Percentiles rank a stretch among this genome's conserved stretches.
These are phyloP conservation scores for Sanghuangporus weigelae DNA, from an alignment of 1,284 basidiomycete genomes.

Conservation along the genomic window DNA sequence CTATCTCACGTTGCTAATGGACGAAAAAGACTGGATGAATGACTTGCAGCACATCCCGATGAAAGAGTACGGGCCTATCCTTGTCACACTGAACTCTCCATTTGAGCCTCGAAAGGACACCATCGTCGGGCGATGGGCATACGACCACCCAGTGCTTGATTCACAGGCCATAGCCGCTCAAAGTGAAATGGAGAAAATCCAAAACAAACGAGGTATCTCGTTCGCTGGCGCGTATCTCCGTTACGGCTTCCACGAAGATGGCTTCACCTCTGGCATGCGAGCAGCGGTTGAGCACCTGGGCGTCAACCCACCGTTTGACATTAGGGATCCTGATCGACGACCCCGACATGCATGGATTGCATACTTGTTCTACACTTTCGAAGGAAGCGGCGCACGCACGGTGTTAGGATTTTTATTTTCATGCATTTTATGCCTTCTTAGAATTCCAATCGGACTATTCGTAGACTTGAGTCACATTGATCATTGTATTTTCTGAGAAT, in stretches of 20 bases:
- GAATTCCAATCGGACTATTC: constrained; percentile 1
- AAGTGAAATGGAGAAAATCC: constrained; percentile 48
- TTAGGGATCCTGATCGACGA: constrained; percentile 24
- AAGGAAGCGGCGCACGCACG: constrained; percentile 25
- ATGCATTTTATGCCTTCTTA: constrained; percentile 16
- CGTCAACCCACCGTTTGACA: constrained; percentile 27
- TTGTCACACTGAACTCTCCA: constrained; percentile 77
- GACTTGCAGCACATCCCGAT: constrained; percentile 66
- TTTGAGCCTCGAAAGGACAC: constrained; percentile 51
- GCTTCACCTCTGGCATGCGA: constrained; percentile 61
- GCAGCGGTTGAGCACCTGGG: constrained; percentile 30
- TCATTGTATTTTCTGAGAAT: not conserved
- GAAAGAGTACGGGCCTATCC: constrained; percentile 54
- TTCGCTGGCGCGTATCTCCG: constrained; percentile 79
- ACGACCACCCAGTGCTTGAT: constrained; percentile 68
- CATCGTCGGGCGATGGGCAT: constrained; percentile 50
- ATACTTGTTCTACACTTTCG: constrained; percentile 29
- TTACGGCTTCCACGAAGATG: constrained; percentile 82
- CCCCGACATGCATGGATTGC: constrained; percentile 21
- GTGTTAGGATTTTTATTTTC: constrained; percentile 17
- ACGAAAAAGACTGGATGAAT: constrained; percentile 68
- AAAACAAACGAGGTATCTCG: constrained; percentile 59
- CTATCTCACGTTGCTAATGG: constrained; percentile 17
- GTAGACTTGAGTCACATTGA: constrained; percentile 13
- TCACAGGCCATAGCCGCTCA: constrained; percentile 55